A percentile compares a stretch with the other conserved stretches of the same genome.
Evolutionary conservation across 805 yeast genomes (phyloP).

Genomic region (Cyberlindnera veronae): DNA sequence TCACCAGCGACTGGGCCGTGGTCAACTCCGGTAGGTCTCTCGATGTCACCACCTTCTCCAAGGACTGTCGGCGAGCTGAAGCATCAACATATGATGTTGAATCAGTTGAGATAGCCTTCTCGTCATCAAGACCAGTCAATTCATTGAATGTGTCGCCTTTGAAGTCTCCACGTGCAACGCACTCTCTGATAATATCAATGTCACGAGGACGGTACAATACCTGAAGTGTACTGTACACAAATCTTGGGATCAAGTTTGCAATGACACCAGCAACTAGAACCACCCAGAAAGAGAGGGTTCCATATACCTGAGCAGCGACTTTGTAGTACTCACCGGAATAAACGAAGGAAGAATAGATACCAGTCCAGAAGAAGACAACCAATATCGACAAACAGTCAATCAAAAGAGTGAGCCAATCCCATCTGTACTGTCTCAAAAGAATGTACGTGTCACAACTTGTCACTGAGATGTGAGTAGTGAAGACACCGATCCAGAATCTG

Average conservation of each 20-base stretch:
- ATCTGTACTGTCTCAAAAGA: constrained; percentile 64
- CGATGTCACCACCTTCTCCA: constrained; percentile 16
- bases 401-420: constrained; percentile 73
- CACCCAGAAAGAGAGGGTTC: constrained; percentile 62
- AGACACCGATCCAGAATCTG: constrained; percentile 66
- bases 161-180: constrained; percentile 62
- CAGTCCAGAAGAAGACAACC: constrained; percentile 70
- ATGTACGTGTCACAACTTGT: constrained; percentile 64
- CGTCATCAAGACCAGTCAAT: constrained; percentile 7
- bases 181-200: constrained; percentile 65
- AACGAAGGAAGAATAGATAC: constrained; percentile 61
- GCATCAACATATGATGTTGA: constrained; percentile 3
- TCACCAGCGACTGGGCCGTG: constrained; percentile 15
- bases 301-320: constrained; percentile 61
- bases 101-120: constrained; percentile 11
- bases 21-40: constrained; percentile 19
- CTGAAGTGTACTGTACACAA: constrained; percentile 48
- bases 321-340: constrained; percentile 57
- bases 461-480: constrained; percentile 62
- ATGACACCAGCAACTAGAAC: constrained; percentile 57
- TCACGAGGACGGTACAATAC: constrained; percentile 59
- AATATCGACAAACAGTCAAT: constrained; percentile 56
- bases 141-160: constrained; percentile 28
- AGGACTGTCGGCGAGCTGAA: constrained; percentile 7
- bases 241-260: constrained; percentile 63